Conservation (phyloP, 371 early-diverging fungal genomes). For the Saksenaea vasiformis region DNA sequence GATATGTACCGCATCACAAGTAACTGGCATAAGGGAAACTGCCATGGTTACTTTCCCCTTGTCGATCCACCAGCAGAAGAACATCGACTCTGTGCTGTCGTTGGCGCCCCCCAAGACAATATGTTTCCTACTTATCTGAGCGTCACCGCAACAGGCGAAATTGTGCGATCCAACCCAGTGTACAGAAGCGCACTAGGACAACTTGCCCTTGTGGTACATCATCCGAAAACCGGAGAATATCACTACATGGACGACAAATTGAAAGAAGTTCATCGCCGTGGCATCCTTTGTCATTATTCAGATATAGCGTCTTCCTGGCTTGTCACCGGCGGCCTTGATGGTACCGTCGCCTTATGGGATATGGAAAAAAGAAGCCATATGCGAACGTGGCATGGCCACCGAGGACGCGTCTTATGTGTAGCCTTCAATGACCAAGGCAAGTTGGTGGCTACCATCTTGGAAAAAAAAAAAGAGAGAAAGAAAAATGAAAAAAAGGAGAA, state of each 20-base stretch:
- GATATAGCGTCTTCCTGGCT: slow-evolving; percentile 42
- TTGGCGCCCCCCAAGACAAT: slow-evolving; percentile 58
- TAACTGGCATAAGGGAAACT: slow-evolving; percentile 57
- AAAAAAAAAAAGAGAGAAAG: not conserved
- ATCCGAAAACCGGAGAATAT: slow-evolving; percentile 26
- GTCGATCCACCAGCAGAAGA: slow-evolving; percentile 4
- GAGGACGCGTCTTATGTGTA: slow-evolving; percentile 59
- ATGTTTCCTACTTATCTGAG: slow-evolving; percentile 48
- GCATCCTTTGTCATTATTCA: slow-evolving; percentile 53
- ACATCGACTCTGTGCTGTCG: slow-evolving; percentile 24
- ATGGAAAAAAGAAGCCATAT: slow-evolving; percentile 27
- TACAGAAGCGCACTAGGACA: slow-evolving; percentile 30
- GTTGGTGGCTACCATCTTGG: not conserved
- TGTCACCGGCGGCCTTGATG: slow-evolving; percentile 59
- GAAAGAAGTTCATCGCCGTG: slow-evolving; percentile 19
- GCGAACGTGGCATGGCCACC: slow-evolving; percentile 52
- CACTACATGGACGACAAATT: slow-evolving; percentile 18
- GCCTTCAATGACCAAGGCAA: slow-evolving; percentile 56
- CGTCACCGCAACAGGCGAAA: slow-evolving; percentile 24
- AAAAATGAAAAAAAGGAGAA: not conserved
- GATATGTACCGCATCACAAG: slow-evolving; percentile 54
- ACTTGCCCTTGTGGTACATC: slow-evolving; percentile 30
- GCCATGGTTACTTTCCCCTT: slow-evolving; percentile 42
- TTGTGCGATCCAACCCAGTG: slow-evolving; percentile 58
- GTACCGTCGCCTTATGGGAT: slow-evolving; percentile 59